These are phyloP conservation scores for Dicorynia guianensis DNA, from an alignment of 306 rosid species.

Conservation along the genomic window DNA sequence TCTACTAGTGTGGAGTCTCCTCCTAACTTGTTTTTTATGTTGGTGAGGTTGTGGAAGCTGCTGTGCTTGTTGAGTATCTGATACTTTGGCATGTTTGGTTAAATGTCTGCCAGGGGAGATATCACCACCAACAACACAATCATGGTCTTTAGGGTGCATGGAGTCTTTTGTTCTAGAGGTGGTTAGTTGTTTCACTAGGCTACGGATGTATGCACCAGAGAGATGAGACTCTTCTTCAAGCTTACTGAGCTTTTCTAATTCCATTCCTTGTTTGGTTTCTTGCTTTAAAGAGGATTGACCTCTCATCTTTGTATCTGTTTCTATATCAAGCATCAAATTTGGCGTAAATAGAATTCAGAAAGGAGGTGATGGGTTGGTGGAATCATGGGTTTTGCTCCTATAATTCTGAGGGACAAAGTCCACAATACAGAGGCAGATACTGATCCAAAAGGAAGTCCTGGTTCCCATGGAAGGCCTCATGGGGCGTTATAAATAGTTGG, in stretches of 20 bases:
- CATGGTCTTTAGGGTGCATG: conserved; percentile 45
- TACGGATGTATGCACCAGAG: conserved; percentile 70
- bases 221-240: conserved; percentile 59
- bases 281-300: conserved; percentile 42
- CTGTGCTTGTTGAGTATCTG: conserved; percentile 29
- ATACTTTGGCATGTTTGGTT: conserved; percentile 41
- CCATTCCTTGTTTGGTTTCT: conserved; percentile 45
- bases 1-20: conserved; percentile 68
- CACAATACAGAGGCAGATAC: conserved; percentile 47
- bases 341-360: conserved; percentile 42
- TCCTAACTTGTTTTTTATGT: conserved; percentile 70
- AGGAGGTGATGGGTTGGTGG: conserved; percentile 48
- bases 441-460: conserved; percentile 49
- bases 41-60: conserved; percentile 45
- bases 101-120: conserved; percentile 31
- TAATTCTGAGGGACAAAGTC: conserved; percentile 50
- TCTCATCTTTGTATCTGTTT: conserved; percentile 35
- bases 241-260: conserved; percentile 50
- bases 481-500: conserved; percentile 69
- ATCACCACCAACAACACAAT: conserved; percentile 19
- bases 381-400: conserved; percentile 54
- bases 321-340: conserved; percentile 11
- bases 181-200: conserved; percentile 62
- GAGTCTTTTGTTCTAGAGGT: conserved; percentile 63
- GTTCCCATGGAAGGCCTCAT: conserved; percentile 45